Percentiles rank a stretch among this genome's conserved stretches.
These are phyloP conservation scores for Mucor plumbeus DNA, from an alignment of 371 early-diverging fungal species.

Conservation along the genomic window DNA sequence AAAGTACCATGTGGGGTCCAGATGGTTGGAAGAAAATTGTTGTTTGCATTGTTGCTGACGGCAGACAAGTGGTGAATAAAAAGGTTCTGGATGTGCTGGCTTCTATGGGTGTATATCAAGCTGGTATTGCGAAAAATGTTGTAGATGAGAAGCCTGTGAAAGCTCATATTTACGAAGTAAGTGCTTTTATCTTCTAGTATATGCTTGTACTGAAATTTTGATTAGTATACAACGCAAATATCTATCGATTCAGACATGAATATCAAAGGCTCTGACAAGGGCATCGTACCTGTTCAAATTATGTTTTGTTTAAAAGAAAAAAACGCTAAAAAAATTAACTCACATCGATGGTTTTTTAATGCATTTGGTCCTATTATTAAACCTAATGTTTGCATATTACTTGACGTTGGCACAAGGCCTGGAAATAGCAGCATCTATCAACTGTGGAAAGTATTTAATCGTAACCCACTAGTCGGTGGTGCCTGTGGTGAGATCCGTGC, in stretches of 20 bases:
- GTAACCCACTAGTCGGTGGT: conserved; percentile 72
- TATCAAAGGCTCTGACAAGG: conserved; percentile 71
- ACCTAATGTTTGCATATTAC: conserved; percentile 78
- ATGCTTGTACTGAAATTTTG: not conserved
- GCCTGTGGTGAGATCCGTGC: conserved; percentile 90
- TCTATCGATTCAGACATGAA: conserved; percentile 77
- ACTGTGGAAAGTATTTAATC: conserved; percentile 81
- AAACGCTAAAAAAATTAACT: conserved; percentile 82
- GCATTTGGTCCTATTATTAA: conserved; percentile 78
- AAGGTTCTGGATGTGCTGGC: conserved; percentile 62
- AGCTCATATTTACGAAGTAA: conserved; percentile 85
- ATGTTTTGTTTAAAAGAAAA: conserved; percentile 82
- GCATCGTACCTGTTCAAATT: conserved; percentile 81
- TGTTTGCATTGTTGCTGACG: conserved; percentile 87
- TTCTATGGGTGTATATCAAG: conserved; percentile 75
- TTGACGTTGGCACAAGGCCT: conserved; percentile 88
- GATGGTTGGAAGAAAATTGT: conserved; percentile 88
- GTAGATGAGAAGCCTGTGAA: conserved; percentile 65
- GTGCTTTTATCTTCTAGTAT: not conserved
- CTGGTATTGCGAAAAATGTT: conserved; percentile 72
- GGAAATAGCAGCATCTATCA: conserved; percentile 73
- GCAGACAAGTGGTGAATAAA: conserved; percentile 70
- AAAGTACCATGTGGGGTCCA: conserved; percentile 69
- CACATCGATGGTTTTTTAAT: conserved; percentile 91
- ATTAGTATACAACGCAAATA: conserved; percentile 88